These are phyloP conservation scores for Aspergillus sp. DNA, from an alignment of 2,329 filamentous ascomycete species.

Conservation along the genomic window DNA sequence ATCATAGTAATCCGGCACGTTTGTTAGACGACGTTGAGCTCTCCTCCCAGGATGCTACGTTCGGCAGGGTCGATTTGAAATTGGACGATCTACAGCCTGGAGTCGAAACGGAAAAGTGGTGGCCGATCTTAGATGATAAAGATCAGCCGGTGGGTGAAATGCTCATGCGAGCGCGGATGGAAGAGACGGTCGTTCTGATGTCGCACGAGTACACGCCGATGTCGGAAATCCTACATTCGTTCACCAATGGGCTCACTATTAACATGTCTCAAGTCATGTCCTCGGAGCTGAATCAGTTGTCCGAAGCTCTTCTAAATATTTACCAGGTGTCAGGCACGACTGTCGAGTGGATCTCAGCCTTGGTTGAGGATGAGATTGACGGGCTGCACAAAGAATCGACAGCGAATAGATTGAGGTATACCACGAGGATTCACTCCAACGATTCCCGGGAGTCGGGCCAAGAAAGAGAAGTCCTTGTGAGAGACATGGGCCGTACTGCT, in stretches of 20 bases:
- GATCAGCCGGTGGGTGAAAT: slow-evolving; percentile 79
- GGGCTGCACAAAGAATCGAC: slow-evolving; percentile 81
- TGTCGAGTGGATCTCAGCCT: slow-evolving; percentile 84
- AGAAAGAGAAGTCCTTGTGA: slow-evolving; percentile 62
- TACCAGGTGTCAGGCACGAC: slow-evolving; percentile 88
- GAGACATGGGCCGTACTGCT: slow-evolving; percentile 65
- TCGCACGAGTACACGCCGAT: slow-evolving; percentile 81
- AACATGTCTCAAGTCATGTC: slow-evolving; percentile 81
- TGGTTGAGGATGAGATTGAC: slow-evolving; percentile 97
- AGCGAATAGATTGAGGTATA: slow-evolving; percentile 63
- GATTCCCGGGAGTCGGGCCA: slow-evolving; percentile 59
- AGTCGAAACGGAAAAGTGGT: slow-evolving; percentile 84
- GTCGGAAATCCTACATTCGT: slow-evolving; percentile 80
- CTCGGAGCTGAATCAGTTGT: slow-evolving; percentile 73
- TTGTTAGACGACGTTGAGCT: slow-evolving; percentile 51
- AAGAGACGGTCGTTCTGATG: slow-evolving; percentile 88
- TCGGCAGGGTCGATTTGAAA: slow-evolving; percentile 71
- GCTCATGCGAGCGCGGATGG: slow-evolving; percentile 77
- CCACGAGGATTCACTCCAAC: slow-evolving; percentile 64
- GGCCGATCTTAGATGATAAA: slow-evolving; percentile 74
- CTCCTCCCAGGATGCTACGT: slow-evolving; percentile 49
- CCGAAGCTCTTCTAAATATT: slow-evolving; percentile 87
- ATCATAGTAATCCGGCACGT: slow-evolving; percentile 43
- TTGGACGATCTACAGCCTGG: slow-evolving; percentile 76
- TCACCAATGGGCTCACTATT: slow-evolving; percentile 78